Base-by-base conservation (phyloP, 129 eudicot genomes). In the Glebionis coronaria region DNA sequence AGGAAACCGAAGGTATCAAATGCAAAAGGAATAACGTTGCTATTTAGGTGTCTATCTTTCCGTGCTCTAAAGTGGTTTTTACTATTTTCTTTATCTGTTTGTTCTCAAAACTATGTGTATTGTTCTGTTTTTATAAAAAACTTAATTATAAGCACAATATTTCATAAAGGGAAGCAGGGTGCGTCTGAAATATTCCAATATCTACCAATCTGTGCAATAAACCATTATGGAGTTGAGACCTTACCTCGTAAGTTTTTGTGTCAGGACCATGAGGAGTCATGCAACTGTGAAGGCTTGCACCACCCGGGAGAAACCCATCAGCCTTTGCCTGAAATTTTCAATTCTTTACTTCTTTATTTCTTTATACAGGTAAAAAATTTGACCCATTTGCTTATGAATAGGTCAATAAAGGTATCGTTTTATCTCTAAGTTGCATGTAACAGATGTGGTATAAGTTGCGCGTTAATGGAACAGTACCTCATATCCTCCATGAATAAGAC, bases 241-340 rank as follows among this genome's bases (percentile, higher is more conserved):
- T 13, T 88, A 89, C 99, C 99, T 94, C 99, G 9, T 60, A 94
- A 20, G 99, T 80, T 82, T 87, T 94, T 1, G 99, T 94, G 77
- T 94, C 97, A 44, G 99, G 99, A 40, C 99, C 99, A 81, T 90
- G 99, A 27, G 65, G 65, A 64, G 97, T 94, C 99, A 94, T 89
- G 76, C 99, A 94, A 69, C 97, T 86, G 69, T 94, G 99, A 18
- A 94, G 95, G 76, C 99, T 94, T 56, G 95, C 93, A 49, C 97
- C 99, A 16, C 99, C 99, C 9, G 99, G 99, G 18, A 86, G 90
- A 85, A 93, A 93, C 23, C 99, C 99, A 74, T 86, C 97, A 31
- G 90, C 97, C 80, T 94, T 94, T 59, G 99, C 99, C 99, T 94
- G 88, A 59, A 66, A 71, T 63, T 31, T 42, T 27, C 25, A 29